These are phyloP conservation scores for Aspergillus jensenii DNA, from an alignment of 2,329 filamentous ascomycete species.

Conservation along the genomic window DNA sequence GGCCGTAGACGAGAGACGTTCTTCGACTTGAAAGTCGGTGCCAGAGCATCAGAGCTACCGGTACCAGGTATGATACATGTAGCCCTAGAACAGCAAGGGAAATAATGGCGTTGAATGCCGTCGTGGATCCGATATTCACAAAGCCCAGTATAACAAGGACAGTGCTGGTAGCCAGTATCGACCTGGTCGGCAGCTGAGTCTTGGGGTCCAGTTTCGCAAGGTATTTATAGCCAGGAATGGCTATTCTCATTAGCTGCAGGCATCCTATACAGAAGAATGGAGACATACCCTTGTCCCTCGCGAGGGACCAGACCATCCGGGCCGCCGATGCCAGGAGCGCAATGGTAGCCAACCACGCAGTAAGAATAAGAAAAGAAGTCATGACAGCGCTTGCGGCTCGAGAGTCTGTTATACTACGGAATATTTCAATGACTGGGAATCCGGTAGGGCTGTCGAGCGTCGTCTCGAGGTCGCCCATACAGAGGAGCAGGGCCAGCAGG, in stretches of 20 bases:
- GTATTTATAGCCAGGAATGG: neutral
- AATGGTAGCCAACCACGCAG: conserved; percentile 3
- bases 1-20: neutral
- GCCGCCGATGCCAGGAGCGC: conserved; percentile 2
- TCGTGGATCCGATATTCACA: conserved; percentile 17
- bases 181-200: neutral
- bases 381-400: neutral
- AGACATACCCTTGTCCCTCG: neutral
- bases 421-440: conserved; percentile 48
- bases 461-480: conserved; percentile 20
- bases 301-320: neutral
- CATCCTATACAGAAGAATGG: neutral
- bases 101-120: conserved; percentile 27
- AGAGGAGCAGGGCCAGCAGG: conserved; percentile 23
- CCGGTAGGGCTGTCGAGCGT: conserved; percentile 38
- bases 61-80: conserved; percentile 29
- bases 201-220: neutral
- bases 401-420: conserved; percentile 12
- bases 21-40: conserved; percentile 13
- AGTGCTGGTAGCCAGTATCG: conserved; percentile 13
- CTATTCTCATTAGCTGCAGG: neutral
- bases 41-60: conserved; percentile 24
- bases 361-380: neutral
- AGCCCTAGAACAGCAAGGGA: conserved; percentile 24
- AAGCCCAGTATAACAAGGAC: conserved; percentile 24